phyloP scores from a whole-genome alignment of 805 yeast genomes.

The Yarrowia sp. region DNA sequence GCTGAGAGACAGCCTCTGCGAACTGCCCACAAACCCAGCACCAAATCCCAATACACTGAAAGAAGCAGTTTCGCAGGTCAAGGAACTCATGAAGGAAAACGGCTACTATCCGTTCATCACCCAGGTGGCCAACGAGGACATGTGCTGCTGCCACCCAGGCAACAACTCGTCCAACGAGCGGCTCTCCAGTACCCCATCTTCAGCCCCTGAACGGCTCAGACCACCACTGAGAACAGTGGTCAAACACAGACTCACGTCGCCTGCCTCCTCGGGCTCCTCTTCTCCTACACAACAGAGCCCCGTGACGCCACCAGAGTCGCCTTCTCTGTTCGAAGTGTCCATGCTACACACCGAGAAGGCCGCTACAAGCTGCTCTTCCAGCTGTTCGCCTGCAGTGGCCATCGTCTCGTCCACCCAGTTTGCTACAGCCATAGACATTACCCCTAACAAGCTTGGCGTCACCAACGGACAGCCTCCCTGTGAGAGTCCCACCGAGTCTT shows the following conservation, averaged over 20 bases:
- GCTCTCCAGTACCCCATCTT: neutral
- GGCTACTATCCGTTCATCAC: slow-evolving; percentile 46
- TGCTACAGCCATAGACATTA: slow-evolving; percentile 21
- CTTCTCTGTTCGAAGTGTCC: slow-evolving; percentile 25
- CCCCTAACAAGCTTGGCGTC: slow-evolving; percentile 24
- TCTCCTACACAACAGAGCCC: slow-evolving; percentile 36
- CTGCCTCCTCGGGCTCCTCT: slow-evolving; percentile 31
- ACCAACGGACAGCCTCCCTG: slow-evolving; percentile 30
- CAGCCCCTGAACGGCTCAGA: slow-evolving; percentile 16
- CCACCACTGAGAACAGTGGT: slow-evolving; percentile 15
- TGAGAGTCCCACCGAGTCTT: slow-evolving; percentile 31
- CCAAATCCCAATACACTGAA: slow-evolving; percentile 43
- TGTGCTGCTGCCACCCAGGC: slow-evolving; percentile 22
- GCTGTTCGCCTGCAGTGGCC: slow-evolving; percentile 13
- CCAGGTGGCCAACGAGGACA: slow-evolving; percentile 26
- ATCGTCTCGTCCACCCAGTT: slow-evolving; percentile 20
- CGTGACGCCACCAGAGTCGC: slow-evolving; percentile 33
- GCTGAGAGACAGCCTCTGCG: slow-evolving; percentile 44
- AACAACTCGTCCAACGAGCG: slow-evolving; percentile 25
- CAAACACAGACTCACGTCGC: slow-evolving; percentile 32
- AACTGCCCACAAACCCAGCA: slow-evolving; percentile 30
- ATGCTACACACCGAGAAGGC: slow-evolving; percentile 26
- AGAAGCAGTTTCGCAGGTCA: slow-evolving; percentile 43
- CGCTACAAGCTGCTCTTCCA: slow-evolving; percentile 9
- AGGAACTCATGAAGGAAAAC: slow-evolving; percentile 47